A percentile compares a stretch with the other conserved stretches of the same genome.
Evolutionary conservation across 441 rosid genomes (phyloP).

Genomic region (Bocquillonia castaneifolia): DNA sequence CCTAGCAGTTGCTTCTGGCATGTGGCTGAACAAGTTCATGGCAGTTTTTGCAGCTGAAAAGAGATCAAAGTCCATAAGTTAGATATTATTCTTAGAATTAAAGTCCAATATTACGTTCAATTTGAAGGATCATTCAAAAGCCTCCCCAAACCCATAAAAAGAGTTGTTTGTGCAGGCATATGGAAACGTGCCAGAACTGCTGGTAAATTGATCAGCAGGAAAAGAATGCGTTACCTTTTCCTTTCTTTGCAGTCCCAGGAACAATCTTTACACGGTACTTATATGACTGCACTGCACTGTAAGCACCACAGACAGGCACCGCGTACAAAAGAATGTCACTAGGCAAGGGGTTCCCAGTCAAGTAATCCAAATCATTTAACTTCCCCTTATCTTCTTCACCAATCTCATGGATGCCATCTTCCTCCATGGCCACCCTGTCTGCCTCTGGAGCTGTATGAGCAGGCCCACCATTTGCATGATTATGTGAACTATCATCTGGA

Average conservation of each 20-base stretch:
- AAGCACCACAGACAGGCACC: slow-evolving; percentile 92
- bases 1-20: slow-evolving; percentile 64
- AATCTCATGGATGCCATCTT: slow-evolving; percentile 83
- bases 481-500: slow-evolving; percentile 34
- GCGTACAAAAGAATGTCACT: slow-evolving; percentile 73
- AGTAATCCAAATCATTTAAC: slow-evolving; percentile 76
- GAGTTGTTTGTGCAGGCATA: background rate
- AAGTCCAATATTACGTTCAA: background rate
- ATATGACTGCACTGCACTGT: slow-evolving; percentile 75
- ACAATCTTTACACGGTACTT: slow-evolving; percentile 83
- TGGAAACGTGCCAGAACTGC: background rate
- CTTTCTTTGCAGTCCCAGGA: slow-evolving; percentile 89
- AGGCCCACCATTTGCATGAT: slow-evolving; percentile 28
- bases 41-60: slow-evolving; percentile 81
- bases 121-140: background rate
- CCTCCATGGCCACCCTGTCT: slow-evolving; percentile 84
- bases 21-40: slow-evolving; percentile 83
- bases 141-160: background rate
- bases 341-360: slow-evolving; percentile 85
- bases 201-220: background rate
- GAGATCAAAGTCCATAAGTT: background rate
- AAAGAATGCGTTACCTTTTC: slow-evolving; percentile 53
- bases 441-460: slow-evolving; percentile 29
- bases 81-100: background rate
- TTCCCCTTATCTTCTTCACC: slow-evolving; percentile 88